Evolutionary conservation across 192 early-diverging fungal genomes (phyloP).

Genomic region (Endogone sp.): DNA sequence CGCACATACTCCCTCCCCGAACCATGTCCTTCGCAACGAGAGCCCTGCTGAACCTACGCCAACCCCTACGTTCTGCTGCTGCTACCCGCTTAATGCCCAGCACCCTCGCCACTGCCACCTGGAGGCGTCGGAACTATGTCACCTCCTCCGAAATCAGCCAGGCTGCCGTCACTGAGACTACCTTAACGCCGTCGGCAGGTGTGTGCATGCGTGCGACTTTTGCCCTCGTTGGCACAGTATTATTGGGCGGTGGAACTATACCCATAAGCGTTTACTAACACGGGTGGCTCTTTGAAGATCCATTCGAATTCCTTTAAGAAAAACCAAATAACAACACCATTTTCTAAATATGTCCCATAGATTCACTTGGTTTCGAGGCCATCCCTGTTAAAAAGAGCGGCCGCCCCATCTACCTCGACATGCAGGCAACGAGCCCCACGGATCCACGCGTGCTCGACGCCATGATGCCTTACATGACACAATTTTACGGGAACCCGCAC

Average conservation of each 20-base stretch:
- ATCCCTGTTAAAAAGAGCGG: constrained; percentile 24
- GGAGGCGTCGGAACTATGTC: background rate
- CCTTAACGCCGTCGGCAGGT: background rate
- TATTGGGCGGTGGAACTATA: too few relatives aligned
- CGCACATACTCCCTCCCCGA: background rate
- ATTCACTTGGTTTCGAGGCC: constrained; percentile 50
- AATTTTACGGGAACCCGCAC: constrained; percentile 93
- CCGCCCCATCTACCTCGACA: constrained; percentile 91
- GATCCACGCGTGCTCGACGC: constrained; percentile 91
- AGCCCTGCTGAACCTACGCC: background rate
- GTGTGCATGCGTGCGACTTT: background rate
- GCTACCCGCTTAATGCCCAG: background rate
- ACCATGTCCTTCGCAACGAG: background rate
- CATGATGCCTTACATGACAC: constrained; percentile 93
- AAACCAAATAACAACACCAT: too few relatives aligned
- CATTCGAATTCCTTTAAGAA: too few relatives aligned
- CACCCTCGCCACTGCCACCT: background rate
- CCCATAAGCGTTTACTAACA: too few relatives aligned
- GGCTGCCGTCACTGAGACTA: background rate
- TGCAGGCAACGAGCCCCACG: constrained; percentile 90
- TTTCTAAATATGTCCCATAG: too few relatives aligned
- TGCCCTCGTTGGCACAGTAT: too few relatives aligned
- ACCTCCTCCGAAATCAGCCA: background rate
- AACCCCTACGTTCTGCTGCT: background rate
- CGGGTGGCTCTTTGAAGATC: too few relatives aligned